Base-by-base conservation (phyloP, 148 eudicot species). In the Beta vulgaris region DNA sequence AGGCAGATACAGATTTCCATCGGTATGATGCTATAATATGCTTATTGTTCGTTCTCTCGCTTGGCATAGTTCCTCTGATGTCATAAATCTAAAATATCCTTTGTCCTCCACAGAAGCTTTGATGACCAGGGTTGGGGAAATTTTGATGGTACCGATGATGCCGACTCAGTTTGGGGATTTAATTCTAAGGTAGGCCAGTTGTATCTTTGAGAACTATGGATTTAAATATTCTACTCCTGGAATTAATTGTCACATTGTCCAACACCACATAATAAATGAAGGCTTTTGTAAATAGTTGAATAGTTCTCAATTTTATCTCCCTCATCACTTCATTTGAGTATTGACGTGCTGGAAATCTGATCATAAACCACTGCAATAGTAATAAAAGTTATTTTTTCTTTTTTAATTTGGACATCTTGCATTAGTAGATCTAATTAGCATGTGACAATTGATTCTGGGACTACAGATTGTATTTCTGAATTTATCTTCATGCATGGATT, bases 161-260 rank as follows among this genome's bases (percentile, higher is more conserved):
- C 75, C 59, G 98, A 95, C 83, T 95, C 99, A 32, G 93, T 95
- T 40, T 92, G 99, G 99, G 99, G 98, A 65, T 85, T 89, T 68
- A 87, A 80, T 76, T 68, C 90, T 70, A 92, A 88, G 91, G 99
- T 89, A 75, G 76, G 86, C 76, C 35, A 64, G 34, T 48, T 66
- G 21, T 26, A 46, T 11, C 53, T 7, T 32, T 53, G 7, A 34
- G 35, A 42, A 42, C 60, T 62, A 46, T 51, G 31, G 31, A 68
- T 40, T 57, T 26, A 28, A 58, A 69, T 69, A 55, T 35, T 40
- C 59, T 61, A 23, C 26, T 18, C 2, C 2, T 1, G 53, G 53
- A 48, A 48, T 4, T 48, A 16, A 14, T 48, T 48, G 53, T 48
- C 53, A 48, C 21, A 16, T 48, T 48, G 53, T 48, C 53, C 23